Evolutionary conservation across 805 yeast species (phyloP), one percentile per base, ranked within the genome.

Genomic region (Metschnikowia gruessii): DNA sequence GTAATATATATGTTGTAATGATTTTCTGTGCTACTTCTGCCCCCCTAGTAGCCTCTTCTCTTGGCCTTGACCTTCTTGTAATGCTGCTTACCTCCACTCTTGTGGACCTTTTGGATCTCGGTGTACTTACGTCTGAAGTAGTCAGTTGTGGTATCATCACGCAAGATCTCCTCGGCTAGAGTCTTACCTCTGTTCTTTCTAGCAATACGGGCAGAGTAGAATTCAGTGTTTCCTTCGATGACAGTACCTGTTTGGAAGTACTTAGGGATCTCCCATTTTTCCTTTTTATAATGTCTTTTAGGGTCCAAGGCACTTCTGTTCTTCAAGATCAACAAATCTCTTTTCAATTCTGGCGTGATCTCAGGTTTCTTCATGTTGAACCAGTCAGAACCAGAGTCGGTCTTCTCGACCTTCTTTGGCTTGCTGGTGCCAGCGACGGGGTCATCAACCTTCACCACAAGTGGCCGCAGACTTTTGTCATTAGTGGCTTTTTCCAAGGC

Each of bases 241-340:
- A 94, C 79, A 0, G 97, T 90, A 13, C 99, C 99, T 56, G 87
- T 79, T 48, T 92, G 94, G 63, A 94, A 90, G 54, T 75, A 80
- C 58, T 86, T 87, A 38, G 95, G 92, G 7, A 76, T 74, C 41
- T 74, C 76, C 85, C 90, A 85, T 51, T 82, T 82, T 49, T 85
- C 94, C 63, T 87, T 88, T 67, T 87, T 89, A 68, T 94, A 94
- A 67, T 89, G 96, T 57, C 97, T 79, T 68, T 94, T 94, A 7
- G 97, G 98, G 62, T 94, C 98, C 51, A 94, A 74, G 9, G 90
- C 96, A 46, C 86, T 85, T 66, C 99, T 81, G 70, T 92, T 87
- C 60, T 88, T 83, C 49, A 94, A 73, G 13, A 94, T 68, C 59
- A 81, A 72, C 56, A 94, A 62, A 63, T 94, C 98, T 49, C 95